A percentile compares a stretch with the other conserved stretches of the same genome.
Conservation (phyloP, 1,284 basidiomycete species). For the Marasmius tenuissimus region DNA sequence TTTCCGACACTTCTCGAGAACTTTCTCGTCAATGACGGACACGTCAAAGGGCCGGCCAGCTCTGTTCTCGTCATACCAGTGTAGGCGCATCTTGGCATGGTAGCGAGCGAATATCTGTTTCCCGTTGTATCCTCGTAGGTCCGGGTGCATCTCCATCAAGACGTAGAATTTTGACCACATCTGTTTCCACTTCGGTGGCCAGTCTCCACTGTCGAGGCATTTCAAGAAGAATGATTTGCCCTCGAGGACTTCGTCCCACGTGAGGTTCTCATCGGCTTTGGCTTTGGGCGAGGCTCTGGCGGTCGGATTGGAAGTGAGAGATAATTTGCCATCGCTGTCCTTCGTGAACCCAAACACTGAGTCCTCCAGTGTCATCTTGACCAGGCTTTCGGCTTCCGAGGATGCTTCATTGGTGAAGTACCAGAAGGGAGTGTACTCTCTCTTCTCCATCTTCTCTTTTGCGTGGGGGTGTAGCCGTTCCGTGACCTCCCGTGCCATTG, state of each 20-base stretch:
- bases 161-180: constrained; percentile 6
- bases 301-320: neutral
- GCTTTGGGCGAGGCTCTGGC: constrained; percentile 3
- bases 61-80: constrained; percentile 1
- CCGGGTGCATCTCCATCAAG: constrained; percentile 3
- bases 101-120: neutral
- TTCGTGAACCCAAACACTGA: neutral
- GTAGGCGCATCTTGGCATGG: neutral
- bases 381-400: neutral
- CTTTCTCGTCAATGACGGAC: neutral
- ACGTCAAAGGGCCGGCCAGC: constrained; percentile 1
- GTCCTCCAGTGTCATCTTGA: neutral
- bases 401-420: neutral
- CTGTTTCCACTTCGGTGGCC: neutral
- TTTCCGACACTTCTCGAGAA: neutral
- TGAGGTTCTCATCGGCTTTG: neutral
- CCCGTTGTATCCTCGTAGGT: neutral
- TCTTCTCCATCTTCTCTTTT: neutral
- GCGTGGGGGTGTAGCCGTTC: constrained; percentile 6
- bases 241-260: neutral
- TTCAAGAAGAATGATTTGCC: constrained; percentile 4
- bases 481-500: neutral
- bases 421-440: constrained; percentile 1
- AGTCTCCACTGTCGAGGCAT: neutral
- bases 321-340: neutral